Base-by-base conservation (phyloP, 768 basidiomycete species). In the Lenzites betulinus region DNA sequence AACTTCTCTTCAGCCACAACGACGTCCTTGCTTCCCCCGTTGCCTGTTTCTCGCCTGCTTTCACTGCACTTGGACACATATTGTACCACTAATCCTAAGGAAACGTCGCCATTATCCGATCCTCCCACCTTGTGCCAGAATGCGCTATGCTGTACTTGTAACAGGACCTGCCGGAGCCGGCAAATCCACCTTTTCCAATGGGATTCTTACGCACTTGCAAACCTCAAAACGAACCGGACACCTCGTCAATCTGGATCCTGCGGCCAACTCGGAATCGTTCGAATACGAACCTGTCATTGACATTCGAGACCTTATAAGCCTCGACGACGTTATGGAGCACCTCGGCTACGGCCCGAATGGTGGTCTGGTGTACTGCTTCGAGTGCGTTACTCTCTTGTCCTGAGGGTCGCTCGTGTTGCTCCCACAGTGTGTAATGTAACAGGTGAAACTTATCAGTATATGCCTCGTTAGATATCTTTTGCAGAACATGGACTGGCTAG, bases 111-210 rank as follows among this genome's bases (percentile, higher is more conserved):
- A 38, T 22, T 1, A 51, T 22, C 15, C 11, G n/a, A n/a, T 15
- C 30, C 1, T 2, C 49, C 36, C 28, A 18, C 38, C n/a, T 16
- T 2, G 5, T 26, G 22, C n/a, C 16, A 23, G 12, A 6, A 94
- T 94, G 92, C 88, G 92, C 61, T 94, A 94, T 77, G 92, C 92
- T 7, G 88, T 93, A 28, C 82, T 94, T 47, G 84, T 94, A 51
- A 91, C 89, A 56, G 97, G 97, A n/a, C 97, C 97, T 49, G 97
- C 97, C 2, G 97, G 97, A 51, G 94, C 97, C 15, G 97, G 97
- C 51, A 99, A 99, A 78, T 93, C 94, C 0, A 98, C 97, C 0
- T 96, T 99, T 70, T 90, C 92, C 67, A 79, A 83, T 22, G 85
- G 95, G 0, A 87, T 98, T 65, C 81, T 98, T 60, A 95, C 92